phyloP scores from a whole-genome alignment of 192 early-diverging fungal genomes.

The Rhizophagus sp. region DNA sequence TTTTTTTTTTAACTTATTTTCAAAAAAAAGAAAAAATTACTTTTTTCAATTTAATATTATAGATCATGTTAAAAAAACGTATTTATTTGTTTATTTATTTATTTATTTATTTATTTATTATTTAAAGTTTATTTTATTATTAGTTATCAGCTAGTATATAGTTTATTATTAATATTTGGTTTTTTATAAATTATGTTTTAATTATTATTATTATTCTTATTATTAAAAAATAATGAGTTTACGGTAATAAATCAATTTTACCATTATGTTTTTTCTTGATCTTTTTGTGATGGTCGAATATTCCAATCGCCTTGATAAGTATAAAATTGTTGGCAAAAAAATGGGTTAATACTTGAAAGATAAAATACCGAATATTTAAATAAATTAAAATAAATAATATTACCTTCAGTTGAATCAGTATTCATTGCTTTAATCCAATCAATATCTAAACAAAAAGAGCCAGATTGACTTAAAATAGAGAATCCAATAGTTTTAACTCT shows the following conservation, averaged over 20 bases:
- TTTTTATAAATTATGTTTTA: not conserved
- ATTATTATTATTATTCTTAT: not conserved
- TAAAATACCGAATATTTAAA: no score
- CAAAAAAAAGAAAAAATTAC: no score
- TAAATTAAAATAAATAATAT: not conserved
- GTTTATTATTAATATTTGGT: not conserved
- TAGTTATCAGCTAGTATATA: no score
- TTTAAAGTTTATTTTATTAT: no score
- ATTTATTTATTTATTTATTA: no score
- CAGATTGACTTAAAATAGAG: slow-evolving; percentile 78
- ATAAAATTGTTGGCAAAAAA: not conserved
- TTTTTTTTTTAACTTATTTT: no score
- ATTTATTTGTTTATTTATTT: no score
- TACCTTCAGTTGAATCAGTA: slow-evolving; percentile 46
- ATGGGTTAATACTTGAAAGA: no score
- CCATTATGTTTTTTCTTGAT: not conserved
- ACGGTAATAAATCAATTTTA: no score
- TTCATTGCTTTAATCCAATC: slow-evolving; percentile 93
- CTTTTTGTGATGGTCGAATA: not conserved
- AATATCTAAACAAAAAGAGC: slow-evolving; percentile 85
- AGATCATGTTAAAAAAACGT: no score
- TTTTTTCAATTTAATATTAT: no score
- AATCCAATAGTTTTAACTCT: slow-evolving; percentile 90
- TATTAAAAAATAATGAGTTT: not conserved
- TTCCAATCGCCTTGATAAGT: not conserved